Conservation (phyloP, 2,329 filamentous ascomycete species). For the Pseudocercospora vitis region DNA sequence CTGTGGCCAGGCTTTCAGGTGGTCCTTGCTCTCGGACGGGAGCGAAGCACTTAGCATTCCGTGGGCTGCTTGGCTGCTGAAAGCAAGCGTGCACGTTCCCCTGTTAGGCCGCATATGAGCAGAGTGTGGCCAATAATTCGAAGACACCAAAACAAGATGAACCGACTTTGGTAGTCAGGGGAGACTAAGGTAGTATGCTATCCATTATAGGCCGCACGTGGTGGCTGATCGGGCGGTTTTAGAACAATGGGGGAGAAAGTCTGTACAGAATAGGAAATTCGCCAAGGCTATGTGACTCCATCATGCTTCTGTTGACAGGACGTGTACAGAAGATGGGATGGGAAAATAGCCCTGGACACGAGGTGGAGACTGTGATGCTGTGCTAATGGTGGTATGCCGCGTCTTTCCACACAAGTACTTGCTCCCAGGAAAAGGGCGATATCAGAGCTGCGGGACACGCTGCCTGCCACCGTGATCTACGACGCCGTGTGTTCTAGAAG, state of each 20-base stretch:
- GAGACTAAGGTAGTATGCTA: not conserved
- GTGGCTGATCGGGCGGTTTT: not conserved
- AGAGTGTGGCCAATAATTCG: not conserved
- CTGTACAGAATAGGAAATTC: not conserved
- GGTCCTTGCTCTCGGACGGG: not conserved
- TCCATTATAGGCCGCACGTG: constrained; percentile 3
- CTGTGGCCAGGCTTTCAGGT: not conserved
- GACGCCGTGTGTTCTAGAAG: not conserved
- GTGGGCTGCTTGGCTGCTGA: not conserved
- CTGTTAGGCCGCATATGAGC: not conserved
- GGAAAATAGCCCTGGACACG: too few species aligned
- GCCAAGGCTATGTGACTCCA: constrained; percentile 4
- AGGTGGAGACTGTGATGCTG: not conserved
- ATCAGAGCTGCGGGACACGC: not conserved
- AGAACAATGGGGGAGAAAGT: not conserved
- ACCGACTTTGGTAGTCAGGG: not conserved
- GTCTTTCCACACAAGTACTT: not conserved
- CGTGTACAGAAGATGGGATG: not conserved
- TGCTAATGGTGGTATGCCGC: not conserved
- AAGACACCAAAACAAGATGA: not conserved
- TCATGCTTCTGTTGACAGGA: not conserved
- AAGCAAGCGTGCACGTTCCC: not conserved
- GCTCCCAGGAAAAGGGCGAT: not conserved
- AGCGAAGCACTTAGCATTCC: not conserved
- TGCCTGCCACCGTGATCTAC: not conserved